Base-by-base conservation (phyloP, 441 rosid species). In the Rhodomyrtus psidioides region DNA sequence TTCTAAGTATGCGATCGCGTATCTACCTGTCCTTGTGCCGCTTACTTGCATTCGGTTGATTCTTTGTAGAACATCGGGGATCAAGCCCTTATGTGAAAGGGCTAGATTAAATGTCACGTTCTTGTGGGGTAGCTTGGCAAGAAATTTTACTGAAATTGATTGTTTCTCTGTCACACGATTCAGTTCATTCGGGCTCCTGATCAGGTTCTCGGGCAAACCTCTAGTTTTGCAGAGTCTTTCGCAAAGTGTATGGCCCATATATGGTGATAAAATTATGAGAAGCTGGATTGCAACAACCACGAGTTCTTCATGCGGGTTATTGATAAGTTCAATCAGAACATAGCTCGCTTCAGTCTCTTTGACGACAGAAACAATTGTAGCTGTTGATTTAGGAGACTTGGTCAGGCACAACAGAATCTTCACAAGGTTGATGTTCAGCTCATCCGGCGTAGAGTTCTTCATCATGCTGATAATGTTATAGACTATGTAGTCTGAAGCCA, bases 91-190 rank as follows among this genome's bases (percentile, higher is more conserved):
- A 85, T 88, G 85, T 57, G 91, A 89, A 84, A 97, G 92, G 85
- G 96, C 95, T 46, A 96, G 89, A 87, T 95, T 97, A 84, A 97
- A 97, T 86, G 96, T 91, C 51, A 95, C 90, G 88, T 91, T 97
- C 89, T 95, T 95, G 65, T 92, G 96, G 81, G 98, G 98, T 42
- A 97, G 94, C 90, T 93, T 88, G 70, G 97, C 96, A 23, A 97
- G 94, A 85, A 97, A 91, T 86, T 89, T 91, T 39, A 93, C 96
- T 53, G 98, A 97, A 88, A 94, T 90, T 53, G 97, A 97, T 85
- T 93, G 96, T 88, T 87, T 95, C 89, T 97, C 98, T 30, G 98
- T 93, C 86, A 95, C 91, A 53, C 85, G 91, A 85, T 88, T 89
- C 59, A 89, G 87, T 87, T 88, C 93, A 59, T 54, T 49, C 15